Base-by-base conservation (phyloP, 2,329 filamentous ascomycete genomes). In the Ilyonectria mors-panacis region DNA sequence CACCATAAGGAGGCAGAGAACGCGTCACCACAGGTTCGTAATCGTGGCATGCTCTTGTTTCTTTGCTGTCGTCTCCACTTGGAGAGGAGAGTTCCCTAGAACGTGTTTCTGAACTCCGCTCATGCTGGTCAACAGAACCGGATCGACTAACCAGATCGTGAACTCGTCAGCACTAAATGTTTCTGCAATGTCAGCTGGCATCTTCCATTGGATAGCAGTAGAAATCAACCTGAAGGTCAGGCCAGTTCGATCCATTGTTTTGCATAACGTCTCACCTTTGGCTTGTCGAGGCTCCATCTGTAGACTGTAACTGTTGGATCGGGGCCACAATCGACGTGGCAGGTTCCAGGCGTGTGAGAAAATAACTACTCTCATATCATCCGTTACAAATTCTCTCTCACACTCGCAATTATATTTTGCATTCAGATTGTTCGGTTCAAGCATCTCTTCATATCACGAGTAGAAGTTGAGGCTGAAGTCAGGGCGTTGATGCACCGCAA, bases 1-100 rank as follows among this genome's bases (percentile, higher is more conserved):
- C 17, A 28, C 6, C 17, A 57, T 10, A 13, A 37, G n/a, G n/a
- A 8, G 30, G 1, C 50, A 53, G 21, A 50, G 44, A 60, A 65
- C 63, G 63, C 63, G 63, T 60, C 57, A 65, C 26, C 57, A 42
- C 13, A 23, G 19, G 21, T 15, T 33, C 50, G 50, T 35, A 53
- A 35, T 19, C 4, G n/a, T 53, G 30, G 12, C n/a, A 2, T 35
- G n/a, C 7, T 35, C 35, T 35, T 12, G 6, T 7, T 45, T 19
- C 58, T 42, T 21, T 6, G 9, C 37, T 45, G 12, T 3, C 45
- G n/a, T n/a, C 35, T 51, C 44, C 44, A 17, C 30, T 37, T 28
- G 17, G 57, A 13, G 21, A 53, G 33, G n/a, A 2, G 28, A n/a
- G 13, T 21, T 51, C 5, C n/a, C 21, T 9, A n/a, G 17, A n/a